Evolutionary conservation across 2,329 filamentous ascomycete genomes (phyloP), one percentile per base, ranked within the genome.

Genomic region (Curvularia sp.): DNA sequence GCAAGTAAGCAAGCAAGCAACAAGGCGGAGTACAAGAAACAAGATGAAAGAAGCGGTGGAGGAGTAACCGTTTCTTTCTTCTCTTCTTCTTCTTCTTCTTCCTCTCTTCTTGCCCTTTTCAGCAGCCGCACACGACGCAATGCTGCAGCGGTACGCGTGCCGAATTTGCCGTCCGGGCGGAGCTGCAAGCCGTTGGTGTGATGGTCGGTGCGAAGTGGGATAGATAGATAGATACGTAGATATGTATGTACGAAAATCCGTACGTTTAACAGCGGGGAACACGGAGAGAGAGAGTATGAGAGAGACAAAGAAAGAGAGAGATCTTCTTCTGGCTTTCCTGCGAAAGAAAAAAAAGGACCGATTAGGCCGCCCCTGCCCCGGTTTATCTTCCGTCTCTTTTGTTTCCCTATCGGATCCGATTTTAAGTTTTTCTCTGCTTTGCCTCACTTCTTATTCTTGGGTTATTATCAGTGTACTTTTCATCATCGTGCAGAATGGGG

Each of bases 151-250:
- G 34, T n/a, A 9, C 34, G 15, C 34, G 18, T 36, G 45, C 41
- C 32, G n/a, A n/a, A 57, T 57, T 57, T 57, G 53, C 50, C 34
- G 32, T 23, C 32, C n/a, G n/a, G n/a, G n/a, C n/a, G 51, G 41
- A 21, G 13, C 13, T 30, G 13, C 34, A 52, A 45, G 38, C 23
- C 52, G 52, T 41, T 32, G 36, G 34, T n/a, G 34, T 18, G 45
- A 47, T 47, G 18, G 45, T 13, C 28, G 18, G n/a, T n/a, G n/a
- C n/a, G n/a, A n/a, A n/a, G n/a, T n/a, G n/a, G n/a, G n/a, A n/a
- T n/a, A n/a, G n/a, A n/a, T n/a, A n/a, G n/a, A n/a, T n/a, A n/a
- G n/a, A n/a, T n/a, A n/a, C 13, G n/a, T 15, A 36, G 34, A 36
- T n/a, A 7, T 27, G 10, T 8, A 27, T 4, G 41, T 21, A 43